Percentiles rank a stretch among this genome's conserved stretches.
Conservation (phyloP, 352 stramenopile genomes). For the Globisporangium okanoganense region DNA sequence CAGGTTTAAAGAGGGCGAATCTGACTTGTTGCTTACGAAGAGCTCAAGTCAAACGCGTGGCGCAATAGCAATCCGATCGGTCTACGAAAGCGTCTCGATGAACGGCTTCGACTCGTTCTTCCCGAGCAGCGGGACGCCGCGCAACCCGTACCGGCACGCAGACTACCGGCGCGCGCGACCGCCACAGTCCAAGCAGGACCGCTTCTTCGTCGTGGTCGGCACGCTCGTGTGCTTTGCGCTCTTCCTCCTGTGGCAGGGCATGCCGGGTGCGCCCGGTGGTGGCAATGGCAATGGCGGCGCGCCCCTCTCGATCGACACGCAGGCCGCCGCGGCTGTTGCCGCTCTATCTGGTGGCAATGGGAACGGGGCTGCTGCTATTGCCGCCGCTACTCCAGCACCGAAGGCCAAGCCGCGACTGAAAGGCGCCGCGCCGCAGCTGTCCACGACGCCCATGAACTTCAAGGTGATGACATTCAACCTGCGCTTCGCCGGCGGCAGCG, state of each 20-base stretch:
- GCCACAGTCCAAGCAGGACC: slow-evolving; percentile 36
- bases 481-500: slow-evolving; percentile 57
- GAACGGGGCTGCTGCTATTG: background rate
- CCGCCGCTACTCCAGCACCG: background rate
- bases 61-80: background rate
- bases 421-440: slow-evolving; percentile 20
- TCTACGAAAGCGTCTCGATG: slow-evolving; percentile 23
- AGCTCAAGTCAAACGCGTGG: slow-evolving; percentile 3
- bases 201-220: slow-evolving; percentile 58
- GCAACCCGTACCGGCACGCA: slow-evolving; percentile 78
- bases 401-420: slow-evolving; percentile 33
- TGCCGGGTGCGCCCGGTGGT: slow-evolving; percentile 5
- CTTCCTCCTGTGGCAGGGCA: slow-evolving; percentile 49
- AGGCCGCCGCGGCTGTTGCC: slow-evolving; percentile 26
- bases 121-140: slow-evolving; percentile 45
- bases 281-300: slow-evolving; percentile 1
- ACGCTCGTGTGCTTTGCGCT: slow-evolving; percentile 66
- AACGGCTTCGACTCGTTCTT: slow-evolving; percentile 71
- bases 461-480: slow-evolving; percentile 87
- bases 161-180: slow-evolving; percentile 27
- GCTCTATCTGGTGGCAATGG: slow-evolving; percentile 23
- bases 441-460: slow-evolving; percentile 44
- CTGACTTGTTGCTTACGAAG: background rate
- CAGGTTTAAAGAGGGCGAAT: background rate
- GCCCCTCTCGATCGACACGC: slow-evolving; percentile 26